Conservation (phyloP, 495 filamentous ascomycete genomes). For the Neurospora sublineolata region DNA sequence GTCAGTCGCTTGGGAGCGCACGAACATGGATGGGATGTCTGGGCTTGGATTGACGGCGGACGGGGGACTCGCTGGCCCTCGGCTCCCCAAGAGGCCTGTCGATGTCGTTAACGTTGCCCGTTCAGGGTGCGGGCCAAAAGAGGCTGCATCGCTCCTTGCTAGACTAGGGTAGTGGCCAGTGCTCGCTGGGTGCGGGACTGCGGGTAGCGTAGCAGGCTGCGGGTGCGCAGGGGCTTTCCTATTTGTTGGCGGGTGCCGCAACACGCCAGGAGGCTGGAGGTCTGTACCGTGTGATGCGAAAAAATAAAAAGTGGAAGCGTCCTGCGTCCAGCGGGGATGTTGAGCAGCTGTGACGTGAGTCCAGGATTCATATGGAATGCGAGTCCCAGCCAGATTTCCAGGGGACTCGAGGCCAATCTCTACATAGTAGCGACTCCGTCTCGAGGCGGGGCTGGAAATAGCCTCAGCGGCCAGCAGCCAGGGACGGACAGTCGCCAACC, state of each 20-base stretch:
- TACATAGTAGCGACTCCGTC: not conserved
- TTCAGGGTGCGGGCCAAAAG: not conserved
- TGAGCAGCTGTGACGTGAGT: slow-evolving; percentile 3
- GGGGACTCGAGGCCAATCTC: not conserved
- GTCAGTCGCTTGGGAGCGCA: not conserved
- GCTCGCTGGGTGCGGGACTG: not conserved
- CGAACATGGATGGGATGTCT: not conserved
- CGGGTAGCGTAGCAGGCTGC: slow-evolving; percentile 2
- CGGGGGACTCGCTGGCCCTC: not conserved
- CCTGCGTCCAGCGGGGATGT: slow-evolving; percentile 2
- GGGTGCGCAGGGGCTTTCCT: slow-evolving; percentile 4
- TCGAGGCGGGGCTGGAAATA: not conserved
- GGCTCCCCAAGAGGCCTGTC: not conserved
- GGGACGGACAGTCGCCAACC: not conserved
- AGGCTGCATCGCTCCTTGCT: not conserved
- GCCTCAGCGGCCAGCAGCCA: not conserved
- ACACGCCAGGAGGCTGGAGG: slow-evolving; percentile 10
- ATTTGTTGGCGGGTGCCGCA: slow-evolving; percentile 11
- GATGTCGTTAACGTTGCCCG: not conserved
- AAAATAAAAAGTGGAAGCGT: slow-evolving; percentile 8
- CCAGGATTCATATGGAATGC: not conserved
- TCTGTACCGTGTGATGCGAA: slow-evolving; percentile 18
- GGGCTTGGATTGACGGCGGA: not conserved
- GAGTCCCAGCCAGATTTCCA: not conserved
- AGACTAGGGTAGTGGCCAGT: slow-evolving; percentile 1